Conservation (phyloP, 2,329 filamentous ascomycete genomes). For the Trichoderma citrinoviride region DNA sequence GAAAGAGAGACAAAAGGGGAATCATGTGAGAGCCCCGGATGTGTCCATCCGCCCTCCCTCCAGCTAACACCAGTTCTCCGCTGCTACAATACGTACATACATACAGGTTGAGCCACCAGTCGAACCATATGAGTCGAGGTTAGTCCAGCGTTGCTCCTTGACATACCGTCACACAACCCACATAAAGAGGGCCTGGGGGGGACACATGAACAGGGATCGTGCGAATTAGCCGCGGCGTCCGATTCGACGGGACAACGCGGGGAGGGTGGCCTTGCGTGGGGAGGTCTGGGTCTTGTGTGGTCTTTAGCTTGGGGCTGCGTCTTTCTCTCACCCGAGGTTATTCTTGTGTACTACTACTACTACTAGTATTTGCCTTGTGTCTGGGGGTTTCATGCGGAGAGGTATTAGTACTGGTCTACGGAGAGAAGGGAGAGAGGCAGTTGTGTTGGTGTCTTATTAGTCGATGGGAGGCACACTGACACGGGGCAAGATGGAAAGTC, state of each 20-base stretch:
- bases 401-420: not conserved
- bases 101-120: slow-evolving; percentile 2
- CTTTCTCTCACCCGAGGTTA: slow-evolving; percentile 1
- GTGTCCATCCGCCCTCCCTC: too few species aligned
- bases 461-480: not conserved
- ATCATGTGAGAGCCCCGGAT: too few species aligned
- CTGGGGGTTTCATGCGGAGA: not conserved
- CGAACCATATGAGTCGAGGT: not conserved
- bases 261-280: slow-evolving; percentile 2
- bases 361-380: too few species aligned
- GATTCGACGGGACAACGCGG: slow-evolving; percentile 20
- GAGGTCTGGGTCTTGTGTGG: not conserved
- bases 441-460: not conserved
- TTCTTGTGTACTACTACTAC: too few species aligned
- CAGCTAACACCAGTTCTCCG: too few species aligned
- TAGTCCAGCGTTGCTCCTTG: not conserved
- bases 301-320: not conserved
- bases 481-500: not conserved
- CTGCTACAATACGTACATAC: too few species aligned
- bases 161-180: too few species aligned
- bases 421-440: not conserved
- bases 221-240: slow-evolving; percentile 12
- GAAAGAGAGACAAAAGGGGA: not conserved
- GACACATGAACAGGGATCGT: not conserved
- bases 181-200: too few species aligned